Evolutionary conservation across 257 asterid species (phyloP).

Genomic region (Rauvolfia tetraphylla): DNA sequence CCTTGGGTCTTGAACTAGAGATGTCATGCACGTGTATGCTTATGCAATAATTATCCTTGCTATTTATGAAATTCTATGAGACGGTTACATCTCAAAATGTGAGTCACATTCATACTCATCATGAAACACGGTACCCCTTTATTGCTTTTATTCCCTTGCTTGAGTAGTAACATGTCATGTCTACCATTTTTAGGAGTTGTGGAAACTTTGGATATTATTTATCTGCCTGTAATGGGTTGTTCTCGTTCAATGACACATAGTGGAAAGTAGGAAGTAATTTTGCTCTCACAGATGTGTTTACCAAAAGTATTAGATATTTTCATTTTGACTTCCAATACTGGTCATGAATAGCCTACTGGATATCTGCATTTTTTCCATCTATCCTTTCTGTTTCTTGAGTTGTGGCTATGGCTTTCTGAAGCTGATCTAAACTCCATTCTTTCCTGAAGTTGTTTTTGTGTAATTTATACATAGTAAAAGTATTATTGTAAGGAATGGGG

Average conservation of each 20-base stretch:
- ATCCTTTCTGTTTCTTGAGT: neutral
- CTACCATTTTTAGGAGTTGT: neutral
- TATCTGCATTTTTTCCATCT: neutral
- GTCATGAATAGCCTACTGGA: neutral
- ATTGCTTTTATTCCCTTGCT: neutral
- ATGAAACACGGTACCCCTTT: neutral
- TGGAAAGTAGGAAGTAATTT: neutral
- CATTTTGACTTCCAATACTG: neutral
- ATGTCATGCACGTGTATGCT: neutral
- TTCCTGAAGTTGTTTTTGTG: too few species aligned
- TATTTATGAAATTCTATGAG: neutral
- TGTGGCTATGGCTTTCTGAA: neutral
- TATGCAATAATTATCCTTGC: neutral
- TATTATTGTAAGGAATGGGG: neutral
- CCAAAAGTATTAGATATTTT: neutral
- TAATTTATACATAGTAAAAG: neutral
- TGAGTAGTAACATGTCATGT: neutral
- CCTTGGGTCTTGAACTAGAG: neutral
- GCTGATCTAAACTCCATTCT: neutral
- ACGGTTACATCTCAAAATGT: neutral
- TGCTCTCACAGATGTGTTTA: neutral
- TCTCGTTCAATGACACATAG: neutral
- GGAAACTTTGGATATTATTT: neutral
- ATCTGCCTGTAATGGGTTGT: too few species aligned
- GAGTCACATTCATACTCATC: neutral